Evolutionary conservation across 441 rosid species (phyloP).

Genomic region (Codiaeum variegatum): DNA sequence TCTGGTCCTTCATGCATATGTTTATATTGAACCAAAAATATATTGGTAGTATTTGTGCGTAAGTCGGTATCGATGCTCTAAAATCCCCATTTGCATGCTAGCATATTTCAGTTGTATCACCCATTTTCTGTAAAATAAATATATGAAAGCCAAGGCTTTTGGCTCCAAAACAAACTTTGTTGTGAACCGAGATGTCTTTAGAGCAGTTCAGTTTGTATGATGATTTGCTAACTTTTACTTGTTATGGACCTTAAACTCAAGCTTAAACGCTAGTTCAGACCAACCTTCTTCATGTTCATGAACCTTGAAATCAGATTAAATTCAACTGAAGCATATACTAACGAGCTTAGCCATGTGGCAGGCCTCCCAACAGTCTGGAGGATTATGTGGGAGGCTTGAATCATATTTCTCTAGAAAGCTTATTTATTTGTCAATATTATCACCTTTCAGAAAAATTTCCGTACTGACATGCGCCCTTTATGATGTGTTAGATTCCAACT

Average conservation of each 20-base stretch:
- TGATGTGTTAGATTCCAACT: slow-evolving; percentile 62
- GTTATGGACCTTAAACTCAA: background rate
- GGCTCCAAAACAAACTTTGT: background rate
- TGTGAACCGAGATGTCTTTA: background rate
- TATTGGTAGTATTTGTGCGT: background rate
- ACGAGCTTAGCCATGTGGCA: background rate
- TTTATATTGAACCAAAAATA: background rate
- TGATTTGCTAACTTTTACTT: background rate
- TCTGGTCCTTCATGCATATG: background rate
- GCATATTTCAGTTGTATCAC: background rate
- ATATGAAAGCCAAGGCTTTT: background rate
- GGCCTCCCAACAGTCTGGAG: background rate
- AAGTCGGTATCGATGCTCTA: background rate
- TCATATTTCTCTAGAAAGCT: no score
- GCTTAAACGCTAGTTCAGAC: background rate
- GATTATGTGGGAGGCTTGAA: background rate
- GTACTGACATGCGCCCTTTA: background rate
- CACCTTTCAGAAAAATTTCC: no score
- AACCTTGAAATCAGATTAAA: background rate
- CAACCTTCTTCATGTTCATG: background rate
- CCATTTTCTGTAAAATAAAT: background rate
- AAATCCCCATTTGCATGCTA: background rate
- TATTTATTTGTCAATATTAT: no score
- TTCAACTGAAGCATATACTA: background rate
- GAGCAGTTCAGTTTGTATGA: background rate